Evolutionary conservation across 1,139 yeast species (phyloP).

Genomic region (Petasospora fabianii): DNA sequence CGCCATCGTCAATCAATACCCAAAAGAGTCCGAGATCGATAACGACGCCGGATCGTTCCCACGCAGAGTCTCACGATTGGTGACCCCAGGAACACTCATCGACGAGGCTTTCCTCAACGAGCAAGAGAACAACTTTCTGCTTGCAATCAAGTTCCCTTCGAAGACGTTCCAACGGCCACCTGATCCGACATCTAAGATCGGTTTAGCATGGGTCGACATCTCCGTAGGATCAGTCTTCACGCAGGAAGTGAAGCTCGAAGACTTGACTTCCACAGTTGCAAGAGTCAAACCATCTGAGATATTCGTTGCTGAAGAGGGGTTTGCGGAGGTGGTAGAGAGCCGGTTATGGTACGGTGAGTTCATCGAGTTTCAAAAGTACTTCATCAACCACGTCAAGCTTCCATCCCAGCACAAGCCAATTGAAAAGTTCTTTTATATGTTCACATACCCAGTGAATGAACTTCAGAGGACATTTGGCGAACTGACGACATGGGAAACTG

Average conservation of each 20-base stretch:
- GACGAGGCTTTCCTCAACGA: slow-evolving; percentile 82
- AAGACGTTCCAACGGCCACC: slow-evolving; percentile 40
- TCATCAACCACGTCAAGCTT: slow-evolving; percentile 49
- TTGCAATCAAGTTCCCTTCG: slow-evolving; percentile 60
- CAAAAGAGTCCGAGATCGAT: slow-evolving; percentile 38
- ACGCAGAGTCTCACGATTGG: slow-evolving; percentile 73
- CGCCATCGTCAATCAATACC: slow-evolving; percentile 61
- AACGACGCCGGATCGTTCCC: slow-evolving; percentile 21
- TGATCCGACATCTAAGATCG: slow-evolving; percentile 51
- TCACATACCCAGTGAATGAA: slow-evolving; percentile 24
- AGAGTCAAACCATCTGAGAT: slow-evolving; percentile 37
- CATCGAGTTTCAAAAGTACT: slow-evolving; percentile 58
- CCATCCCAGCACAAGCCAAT: slow-evolving; percentile 33
- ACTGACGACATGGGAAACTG: slow-evolving; percentile 42
- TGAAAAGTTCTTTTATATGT: slow-evolving; percentile 31
- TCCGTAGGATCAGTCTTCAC: slow-evolving; percentile 77
- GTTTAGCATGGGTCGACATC: slow-evolving; percentile 86
- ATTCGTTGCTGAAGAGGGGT: slow-evolving; percentile 31
- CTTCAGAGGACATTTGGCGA: slow-evolving; percentile 23
- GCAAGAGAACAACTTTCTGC: slow-evolving; percentile 64
- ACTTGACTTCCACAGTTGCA: slow-evolving; percentile 33
- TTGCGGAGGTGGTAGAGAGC: slow-evolving; percentile 32
- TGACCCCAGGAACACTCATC: slow-evolving; percentile 90
- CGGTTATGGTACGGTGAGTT: slow-evolving; percentile 59
- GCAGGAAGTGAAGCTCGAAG: slow-evolving; percentile 48